Percentiles rank a stretch among this genome's conserved stretches.
Evolutionary conservation across 495 filamentous ascomycete genomes (phyloP).

Genomic region (Penicillium mononematosum): DNA sequence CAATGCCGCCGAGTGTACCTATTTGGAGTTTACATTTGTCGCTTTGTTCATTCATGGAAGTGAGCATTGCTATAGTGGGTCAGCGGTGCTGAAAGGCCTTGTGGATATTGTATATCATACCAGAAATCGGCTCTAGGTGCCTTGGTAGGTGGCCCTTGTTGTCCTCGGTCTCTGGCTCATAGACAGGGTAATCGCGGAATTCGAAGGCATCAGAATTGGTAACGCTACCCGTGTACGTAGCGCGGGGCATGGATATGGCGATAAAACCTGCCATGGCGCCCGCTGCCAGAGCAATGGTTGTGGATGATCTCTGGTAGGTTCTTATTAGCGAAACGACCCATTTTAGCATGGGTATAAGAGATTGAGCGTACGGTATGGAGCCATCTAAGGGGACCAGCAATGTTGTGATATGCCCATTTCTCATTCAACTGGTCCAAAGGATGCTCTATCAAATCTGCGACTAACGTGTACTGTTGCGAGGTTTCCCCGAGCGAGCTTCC

Average conservation of each 20-base stretch:
- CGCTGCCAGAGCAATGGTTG: constrained; percentile 21
- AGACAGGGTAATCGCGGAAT: constrained; percentile 24
- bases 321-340: constrained; percentile 4
- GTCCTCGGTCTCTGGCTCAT: constrained; percentile 13
- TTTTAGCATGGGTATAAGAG: background rate
- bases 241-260: constrained; percentile 22
- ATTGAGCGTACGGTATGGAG: constrained; percentile 30
- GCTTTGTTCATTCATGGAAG: constrained; percentile 16
- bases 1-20: constrained; percentile 33
- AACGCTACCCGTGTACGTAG: constrained; percentile 18
- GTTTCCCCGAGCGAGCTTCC: background rate
- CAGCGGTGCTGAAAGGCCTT: background rate
- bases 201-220: constrained; percentile 1
- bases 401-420: constrained; percentile 14
- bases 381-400: constrained; percentile 42
- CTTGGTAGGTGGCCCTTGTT: constrained; percentile 8
- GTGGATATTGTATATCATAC: constrained; percentile 19
- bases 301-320: constrained; percentile 19
- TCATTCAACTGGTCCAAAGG: constrained; percentile 4
- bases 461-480: background rate
- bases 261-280: constrained; percentile 27
- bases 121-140: constrained; percentile 35
- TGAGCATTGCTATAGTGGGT: constrained; percentile 31
- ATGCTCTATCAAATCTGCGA: constrained; percentile 20
- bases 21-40: constrained; percentile 26